Evolutionary conservation across 1,284 basidiomycete species (phyloP).

Genomic region (Cryptococcus floricola): DNA sequence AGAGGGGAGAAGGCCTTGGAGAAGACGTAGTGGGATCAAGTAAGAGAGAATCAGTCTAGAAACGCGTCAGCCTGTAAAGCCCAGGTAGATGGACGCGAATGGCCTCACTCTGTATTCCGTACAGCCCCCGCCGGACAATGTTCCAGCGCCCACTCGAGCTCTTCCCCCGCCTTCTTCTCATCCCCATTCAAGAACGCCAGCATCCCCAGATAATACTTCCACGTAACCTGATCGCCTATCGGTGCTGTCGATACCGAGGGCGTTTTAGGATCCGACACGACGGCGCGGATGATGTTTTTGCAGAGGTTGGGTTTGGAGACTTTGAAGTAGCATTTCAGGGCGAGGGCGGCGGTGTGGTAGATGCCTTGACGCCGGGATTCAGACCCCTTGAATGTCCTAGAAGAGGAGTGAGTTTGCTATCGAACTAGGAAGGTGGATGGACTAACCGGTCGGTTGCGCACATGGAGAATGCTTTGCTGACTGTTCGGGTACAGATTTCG

Average conservation of each 20-base stretch:
- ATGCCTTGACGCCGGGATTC: slow-evolving; percentile 89
- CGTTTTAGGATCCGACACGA: slow-evolving; percentile 78
- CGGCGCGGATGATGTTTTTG: slow-evolving; percentile 85
- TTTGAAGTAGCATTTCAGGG: slow-evolving; percentile 92
- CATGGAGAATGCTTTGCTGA: slow-evolving; percentile 86
- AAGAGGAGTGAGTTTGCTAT: background rate
- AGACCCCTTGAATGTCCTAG: slow-evolving; percentile 61
- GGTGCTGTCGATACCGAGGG: slow-evolving; percentile 74
- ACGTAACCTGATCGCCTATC: slow-evolving; percentile 83
- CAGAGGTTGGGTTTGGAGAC: slow-evolving; percentile 85
- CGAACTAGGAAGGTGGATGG: background rate
- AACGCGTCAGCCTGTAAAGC: background rate
- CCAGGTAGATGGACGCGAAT: background rate
- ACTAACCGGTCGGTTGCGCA: slow-evolving; percentile 83
- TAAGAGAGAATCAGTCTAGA: slow-evolving; percentile 80
- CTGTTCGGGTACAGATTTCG: slow-evolving; percentile 85
- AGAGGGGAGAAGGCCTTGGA: slow-evolving; percentile 79
- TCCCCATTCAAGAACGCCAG: slow-evolving; percentile 90
- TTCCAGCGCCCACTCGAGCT: slow-evolving; percentile 75
- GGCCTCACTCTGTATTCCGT: slow-evolving; percentile 72
- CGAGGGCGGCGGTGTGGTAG: slow-evolving; percentile 87
- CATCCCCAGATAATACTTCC: slow-evolving; percentile 89
- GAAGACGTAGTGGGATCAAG: slow-evolving; percentile 79
- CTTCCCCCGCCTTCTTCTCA: slow-evolving; percentile 77
- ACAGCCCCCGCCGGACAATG: slow-evolving; percentile 66